Evolutionary conservation across 345 rosid species (phyloP).

Genomic region (Pistacia vera): DNA sequence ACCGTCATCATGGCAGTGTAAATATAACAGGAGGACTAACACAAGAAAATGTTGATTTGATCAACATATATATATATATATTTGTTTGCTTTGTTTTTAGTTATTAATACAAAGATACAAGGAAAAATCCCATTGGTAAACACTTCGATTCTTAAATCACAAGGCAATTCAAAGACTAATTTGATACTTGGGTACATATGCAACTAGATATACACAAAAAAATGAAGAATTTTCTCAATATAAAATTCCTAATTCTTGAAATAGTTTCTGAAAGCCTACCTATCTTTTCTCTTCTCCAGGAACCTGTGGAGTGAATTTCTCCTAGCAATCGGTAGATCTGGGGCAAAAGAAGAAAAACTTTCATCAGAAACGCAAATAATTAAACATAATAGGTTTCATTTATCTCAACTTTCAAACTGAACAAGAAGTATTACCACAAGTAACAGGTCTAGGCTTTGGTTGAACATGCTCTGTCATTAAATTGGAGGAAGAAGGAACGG

Average conservation of each 20-base stretch:
- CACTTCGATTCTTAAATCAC: background rate
- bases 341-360: background rate
- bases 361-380: conserved; percentile 1
- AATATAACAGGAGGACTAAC: background rate
- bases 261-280: conserved; percentile 44
- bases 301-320: conserved; percentile 93
- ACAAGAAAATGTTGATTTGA: background rate
- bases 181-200: background rate
- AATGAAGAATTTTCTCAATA: background rate
- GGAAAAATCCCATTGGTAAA: background rate
- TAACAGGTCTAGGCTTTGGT: conserved; percentile 38
- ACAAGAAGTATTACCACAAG: conserved; percentile 49
- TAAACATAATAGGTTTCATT: background rate
- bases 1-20: too few relatives aligned
- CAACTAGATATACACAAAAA: background rate
- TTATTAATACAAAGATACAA: background rate
- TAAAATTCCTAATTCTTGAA: background rate
- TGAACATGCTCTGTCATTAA: conserved; percentile 41
- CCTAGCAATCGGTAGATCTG: conserved; percentile 94
- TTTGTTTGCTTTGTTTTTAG: background rate
- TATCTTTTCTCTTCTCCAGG: conserved; percentile 89
- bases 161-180: background rate
- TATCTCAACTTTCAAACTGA: background rate
- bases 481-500: conserved; percentile 23
- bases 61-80: background rate